Evolutionary conservation across 2,329 filamentous ascomycete genomes (phyloP), one percentile per base, ranked within the genome.

Genomic region (Clarireedia paspali): DNA sequence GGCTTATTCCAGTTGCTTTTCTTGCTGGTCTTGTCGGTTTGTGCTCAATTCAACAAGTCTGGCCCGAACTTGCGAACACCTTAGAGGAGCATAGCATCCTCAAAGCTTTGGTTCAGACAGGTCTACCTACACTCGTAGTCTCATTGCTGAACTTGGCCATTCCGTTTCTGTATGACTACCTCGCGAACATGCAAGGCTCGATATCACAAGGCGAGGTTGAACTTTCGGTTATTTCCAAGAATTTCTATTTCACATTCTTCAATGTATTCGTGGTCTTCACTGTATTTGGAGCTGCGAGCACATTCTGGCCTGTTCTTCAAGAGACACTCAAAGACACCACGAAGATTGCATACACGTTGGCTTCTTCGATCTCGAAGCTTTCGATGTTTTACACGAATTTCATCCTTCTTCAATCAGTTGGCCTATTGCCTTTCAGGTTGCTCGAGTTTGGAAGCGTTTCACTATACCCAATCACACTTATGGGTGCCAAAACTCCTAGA

Each of bases 221-320:
- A 71, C 78, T 99, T 6, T 97, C 94, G 0, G 79, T 95, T 46
- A 92, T 99, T 62, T 96, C 90, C 53, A 99, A 99, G 75, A 99
- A 97, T 72, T 99, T 97, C 74, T 96, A 97, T 78, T 99, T 99
- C 70, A 91, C 88, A 9, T 99, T 99, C 72, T 97, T 99, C 81
- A 99, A 99, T 73, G 89, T 97, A 56, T 99, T 99, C 73, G 81
- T 97, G 50, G 83, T 97, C 46, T 96, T 97, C 70, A 95, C 92
- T 1, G 80, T 94, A 26, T 88, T 95, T 47, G 88, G 88, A 53
- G 90, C 91, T 4, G 89, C 83, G 1, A 83, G 87, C 40, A 83
- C 85, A 53, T 88, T 96, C 67, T 84, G 84, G 71, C 76, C 77
- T 36, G 80, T 87, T 52, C 77, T 97, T 47, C 83, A 83, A 53